Evolutionary conservation across 2,329 filamentous ascomycete genomes (phyloP), one percentile per base, ranked within the genome.

Genomic region (Sphaerulina vaccinii): DNA sequence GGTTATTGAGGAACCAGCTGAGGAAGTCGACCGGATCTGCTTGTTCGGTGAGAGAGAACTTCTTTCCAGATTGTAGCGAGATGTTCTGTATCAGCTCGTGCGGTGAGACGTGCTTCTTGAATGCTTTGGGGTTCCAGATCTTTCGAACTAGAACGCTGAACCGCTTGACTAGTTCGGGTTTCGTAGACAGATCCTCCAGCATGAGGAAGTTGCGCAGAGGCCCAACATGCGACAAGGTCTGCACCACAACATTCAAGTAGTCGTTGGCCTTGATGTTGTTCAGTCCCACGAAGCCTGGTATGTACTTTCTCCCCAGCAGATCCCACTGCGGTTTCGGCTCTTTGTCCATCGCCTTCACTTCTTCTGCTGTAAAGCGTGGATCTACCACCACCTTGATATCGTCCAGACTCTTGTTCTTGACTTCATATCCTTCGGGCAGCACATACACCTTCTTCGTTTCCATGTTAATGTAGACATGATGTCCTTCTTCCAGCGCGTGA

Each of bases 241-340:
- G 93, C 42, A 95, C 86, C 2, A 96, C 82, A 21, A 96, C 92
- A 68, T 99, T 99, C 67, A 97, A 81, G 74, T 99, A 99, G 75
- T 99, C 93, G 73, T 99, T 99, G 52, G 93, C 90, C 72, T 99
- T 99, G 79, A 99, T 96, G 73, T 99, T 99, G 79, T 99, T 99
- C 88, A 99, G 95, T 60, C 93, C 93, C 55, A 99, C 90, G 68
- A 91, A 99, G 5, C 93, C 92, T 16, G 93, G 93, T 60, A 86
- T 86, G 73, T 99, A 99, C 68, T 87, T 84, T 71, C 87, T 88
- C 57, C 90, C 90, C 43, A 79, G 78, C 36, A 97, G 79, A 64
- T 95, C 92, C 80, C 86, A 90, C 38, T 83, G 82, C 15, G 75
- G 78, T 65, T 79, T 78, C 47, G 76, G 75, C 59, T 57, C 49